Base-by-base conservation (phyloP, 192 early-diverging fungal genomes). In the Coemansia sp. region DNA sequence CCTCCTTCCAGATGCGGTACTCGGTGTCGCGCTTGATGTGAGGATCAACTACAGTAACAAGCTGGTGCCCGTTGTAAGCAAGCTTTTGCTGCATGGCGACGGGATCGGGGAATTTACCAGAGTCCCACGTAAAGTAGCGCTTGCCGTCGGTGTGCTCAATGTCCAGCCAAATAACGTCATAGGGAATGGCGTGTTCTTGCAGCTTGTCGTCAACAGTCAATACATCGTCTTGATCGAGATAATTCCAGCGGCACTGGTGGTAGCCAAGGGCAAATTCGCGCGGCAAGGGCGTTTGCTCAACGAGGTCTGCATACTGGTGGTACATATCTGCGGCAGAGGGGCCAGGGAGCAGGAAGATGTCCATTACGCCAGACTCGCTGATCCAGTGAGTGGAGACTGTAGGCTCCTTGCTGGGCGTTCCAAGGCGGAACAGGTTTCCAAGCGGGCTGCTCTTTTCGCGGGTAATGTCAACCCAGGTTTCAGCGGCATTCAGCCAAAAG, bases 71-170 rank as follows among this genome's bases (percentile, higher is more conserved):
- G 64, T 88, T 92, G 46, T 53, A 65, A 9, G 74, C 87, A 6
- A 99, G 80, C 21, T 84, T 70, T 21, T 88, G 58, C 66, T 96
- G 94, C 95, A 99, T 95, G 26, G 84, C 84, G 8, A 66, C 73
- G 0, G 97, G 94, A 65, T 92, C 84, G 2, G 96, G 86, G 82
- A 99, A 99, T 77, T 98, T 97, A 48, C 76, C 71, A 5, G 69
- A 57, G 75, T 99, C 96, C 96, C 96, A 99, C 0, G 96, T 99
- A 71, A 96, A 96, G 73, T 99, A 99, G 33, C 88, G 83, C 86
- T 98, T 99, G 39, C 91, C 91, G 76, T 98, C 93, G n/a, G 96
- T 98, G 69, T 99, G 94, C 70, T 99, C 97, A 79, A 99, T 99
- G 81, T 99, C 97, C 57, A 99, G 80, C 97, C 97, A 99, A 35